A percentile compares a stretch with the other conserved stretches of the same genome.
Conservation (phyloP, 2,329 filamentous ascomycete genomes). For the Volutella citrinella region DNA sequence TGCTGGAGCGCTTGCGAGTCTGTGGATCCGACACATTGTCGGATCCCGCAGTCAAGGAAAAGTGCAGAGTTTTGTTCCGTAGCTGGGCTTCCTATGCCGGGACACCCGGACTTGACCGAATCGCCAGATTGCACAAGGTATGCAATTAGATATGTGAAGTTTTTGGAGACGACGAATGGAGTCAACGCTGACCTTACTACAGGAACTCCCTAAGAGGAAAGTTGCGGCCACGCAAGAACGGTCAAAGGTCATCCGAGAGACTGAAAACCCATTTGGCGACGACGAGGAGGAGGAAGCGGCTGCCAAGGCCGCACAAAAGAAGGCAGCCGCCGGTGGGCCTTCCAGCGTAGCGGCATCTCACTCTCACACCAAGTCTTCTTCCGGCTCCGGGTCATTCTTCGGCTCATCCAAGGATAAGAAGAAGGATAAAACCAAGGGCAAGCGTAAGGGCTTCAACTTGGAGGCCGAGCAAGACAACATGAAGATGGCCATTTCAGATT, state of each 20-base stretch:
- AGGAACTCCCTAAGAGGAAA: conserved; percentile 65
- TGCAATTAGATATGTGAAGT: conserved; percentile 7
- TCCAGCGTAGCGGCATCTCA: conserved; percentile 17
- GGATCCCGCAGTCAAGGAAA: conserved; percentile 80
- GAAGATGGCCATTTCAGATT: conserved; percentile 82
- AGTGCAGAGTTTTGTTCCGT: conserved; percentile 82
- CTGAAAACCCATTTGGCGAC: conserved; percentile 67
- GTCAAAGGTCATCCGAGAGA: conserved; percentile 81
- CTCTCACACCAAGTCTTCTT: conserved; percentile 37
- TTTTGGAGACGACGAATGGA: too few relatives aligned
- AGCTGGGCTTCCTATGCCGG: conserved; percentile 87
- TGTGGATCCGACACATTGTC: conserved; percentile 82
- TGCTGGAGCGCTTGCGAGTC: conserved; percentile 86
- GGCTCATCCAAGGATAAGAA: conserved; percentile 50
- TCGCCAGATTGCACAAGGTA: conserved; percentile 74
- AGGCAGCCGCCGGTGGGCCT: conserved; percentile 17
- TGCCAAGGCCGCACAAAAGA: conserved; percentile 27
- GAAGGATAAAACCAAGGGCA: conserved; percentile 55
- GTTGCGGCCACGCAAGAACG: conserved; percentile 72
- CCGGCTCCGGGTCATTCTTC: conserved; percentile 37
- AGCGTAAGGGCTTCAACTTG: conserved; percentile 70
- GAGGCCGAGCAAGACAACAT: conserved; percentile 86
- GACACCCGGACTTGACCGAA: conserved; percentile 73
- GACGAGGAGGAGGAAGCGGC: conserved; percentile 57
- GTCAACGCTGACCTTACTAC: conserved; percentile 8